phyloP scores from a whole-genome alignment of 2,329 filamentous ascomycete genomes.

The Daldinia sp. region DNA sequence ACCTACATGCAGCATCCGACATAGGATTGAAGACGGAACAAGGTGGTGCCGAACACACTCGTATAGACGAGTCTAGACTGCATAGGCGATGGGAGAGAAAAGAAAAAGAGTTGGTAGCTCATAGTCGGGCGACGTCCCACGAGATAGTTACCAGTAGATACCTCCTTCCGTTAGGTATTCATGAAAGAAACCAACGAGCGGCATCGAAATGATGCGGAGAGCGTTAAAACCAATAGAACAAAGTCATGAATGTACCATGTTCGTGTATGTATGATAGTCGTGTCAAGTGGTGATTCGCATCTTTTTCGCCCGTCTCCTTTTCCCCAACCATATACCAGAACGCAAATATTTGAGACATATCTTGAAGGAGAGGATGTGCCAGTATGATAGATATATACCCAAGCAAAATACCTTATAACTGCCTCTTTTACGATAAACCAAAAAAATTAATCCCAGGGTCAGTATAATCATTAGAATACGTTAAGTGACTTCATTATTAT shows the following conservation, averaged over 20 bases:
- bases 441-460: neutral
- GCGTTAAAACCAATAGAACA: constrained; percentile 5
- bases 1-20: constrained; percentile 35
- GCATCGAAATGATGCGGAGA: constrained; percentile 8
- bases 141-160: constrained; percentile 15
- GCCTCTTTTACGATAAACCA: no score
- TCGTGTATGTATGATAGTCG: neutral
- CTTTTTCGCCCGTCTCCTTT: neutral
- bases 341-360: neutral
- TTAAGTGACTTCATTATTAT: neutral
- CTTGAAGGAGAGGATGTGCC: neutral
- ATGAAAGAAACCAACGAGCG: constrained; percentile 14
- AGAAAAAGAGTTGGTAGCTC: constrained; percentile 11
- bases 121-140: constrained; percentile 7
- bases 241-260: constrained; percentile 6
- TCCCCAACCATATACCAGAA: neutral
- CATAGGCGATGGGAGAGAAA: neutral
- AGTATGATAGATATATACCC: neutral
- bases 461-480: neutral
- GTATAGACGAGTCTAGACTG: constrained; percentile 28
- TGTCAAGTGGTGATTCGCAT: neutral
- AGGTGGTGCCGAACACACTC: constrained; percentile 27
- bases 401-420: no score
- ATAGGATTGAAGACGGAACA: constrained; percentile 23
- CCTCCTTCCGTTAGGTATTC: constrained; percentile 16